phyloP scores from a whole-genome alignment of 495 filamentous ascomycete genomes.

The Penicillium longicatenatum region DNA sequence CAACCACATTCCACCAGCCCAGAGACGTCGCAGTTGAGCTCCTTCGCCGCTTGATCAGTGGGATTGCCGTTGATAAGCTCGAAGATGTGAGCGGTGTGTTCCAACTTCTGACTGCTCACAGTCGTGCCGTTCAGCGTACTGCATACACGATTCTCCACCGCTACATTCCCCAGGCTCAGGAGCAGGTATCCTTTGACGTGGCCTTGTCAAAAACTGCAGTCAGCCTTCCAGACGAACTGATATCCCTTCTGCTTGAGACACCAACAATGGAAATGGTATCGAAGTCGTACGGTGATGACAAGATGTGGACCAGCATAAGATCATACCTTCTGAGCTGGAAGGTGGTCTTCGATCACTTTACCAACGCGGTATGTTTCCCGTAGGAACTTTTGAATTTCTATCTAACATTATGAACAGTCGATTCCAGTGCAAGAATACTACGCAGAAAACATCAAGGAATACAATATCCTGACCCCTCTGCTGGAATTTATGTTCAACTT shows the following conservation, averaged over 20 bases:
- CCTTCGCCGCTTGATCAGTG: slow-evolving; percentile 62
- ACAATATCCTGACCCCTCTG: slow-evolving; percentile 66
- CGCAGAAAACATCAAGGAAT: slow-evolving; percentile 70
- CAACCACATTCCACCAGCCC: slow-evolving; percentile 59
- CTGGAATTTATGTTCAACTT: slow-evolving; percentile 80
- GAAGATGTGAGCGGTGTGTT: slow-evolving; percentile 64
- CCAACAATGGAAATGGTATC: slow-evolving; percentile 54
- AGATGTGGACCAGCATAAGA: slow-evolving; percentile 50
- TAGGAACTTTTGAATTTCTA: background rate
- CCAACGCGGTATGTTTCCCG: slow-evolving; percentile 57
- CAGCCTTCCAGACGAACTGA: slow-evolving; percentile 66
- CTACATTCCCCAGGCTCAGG: slow-evolving; percentile 73
- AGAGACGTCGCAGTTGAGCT: slow-evolving; percentile 71
- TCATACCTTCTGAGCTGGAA: slow-evolving; percentile 92
- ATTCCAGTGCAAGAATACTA: slow-evolving; percentile 81
- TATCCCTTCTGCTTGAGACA: slow-evolving; percentile 63
- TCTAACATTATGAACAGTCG: slow-evolving; percentile 50
- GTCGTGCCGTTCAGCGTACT: slow-evolving; percentile 70
- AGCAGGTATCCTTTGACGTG: slow-evolving; percentile 80
- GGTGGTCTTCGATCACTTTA: slow-evolving; percentile 85
- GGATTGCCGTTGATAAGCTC: slow-evolving; percentile 56
- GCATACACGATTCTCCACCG: slow-evolving; percentile 81
- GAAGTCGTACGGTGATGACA: slow-evolving; percentile 38
- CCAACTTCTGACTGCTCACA: slow-evolving; percentile 73
- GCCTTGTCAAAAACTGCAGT: slow-evolving; percentile 72